Evolutionary conservation across 768 basidiomycete species (phyloP), one percentile per base, ranked within the genome.

Genomic region (Albatrellus ellisii): DNA sequence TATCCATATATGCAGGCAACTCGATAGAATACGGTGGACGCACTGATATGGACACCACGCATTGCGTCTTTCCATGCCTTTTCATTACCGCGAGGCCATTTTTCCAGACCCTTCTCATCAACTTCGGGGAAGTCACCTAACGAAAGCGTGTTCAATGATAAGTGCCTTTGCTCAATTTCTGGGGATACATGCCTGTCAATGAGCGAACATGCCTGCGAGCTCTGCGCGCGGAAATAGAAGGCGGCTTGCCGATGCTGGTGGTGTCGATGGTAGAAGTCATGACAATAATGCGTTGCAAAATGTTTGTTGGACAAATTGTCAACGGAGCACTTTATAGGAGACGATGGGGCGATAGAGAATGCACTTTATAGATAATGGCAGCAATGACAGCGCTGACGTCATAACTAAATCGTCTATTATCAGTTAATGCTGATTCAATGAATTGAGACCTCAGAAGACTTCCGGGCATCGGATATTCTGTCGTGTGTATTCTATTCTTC

Each of bases 11-110:
- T 33, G 40, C 35, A 36, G 36, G 33, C 20, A 11, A n/a, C 11
- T 27, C 26, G 39, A 22, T 46, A 36, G 29, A 39, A 28, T n/a
- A n/a, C n/a, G n/a, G n/a, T n/a, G n/a, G n/a, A n/a, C n/a, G 45
- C 46, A 79, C 83, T 74, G 29, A 63, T 67, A 52, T 79, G 73
- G 39, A 79, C 59, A 7, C 57, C 60, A 41, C 80, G 68, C 59
- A 74, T 66, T 2, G 69, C 73, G 15, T 61, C 65, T 57, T 76
- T 84, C 85, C 85, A 88, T 1, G 66, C 66, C 41, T 68, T 67
- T 56, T 87, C 84, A 9, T 89, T 80, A 29, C 86, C 86, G 46
- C 67, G 68, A 25, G 86, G 86, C 86, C 86, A 90, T 59, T 79
- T 79, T 57, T 88, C 86, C 56, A 84, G 78, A 26, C 86, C 86